Evolutionary conservation across 306 rosid species (phyloP), one percentile per base, ranked within the genome.

Genomic region (Sophora flavescens): DNA sequence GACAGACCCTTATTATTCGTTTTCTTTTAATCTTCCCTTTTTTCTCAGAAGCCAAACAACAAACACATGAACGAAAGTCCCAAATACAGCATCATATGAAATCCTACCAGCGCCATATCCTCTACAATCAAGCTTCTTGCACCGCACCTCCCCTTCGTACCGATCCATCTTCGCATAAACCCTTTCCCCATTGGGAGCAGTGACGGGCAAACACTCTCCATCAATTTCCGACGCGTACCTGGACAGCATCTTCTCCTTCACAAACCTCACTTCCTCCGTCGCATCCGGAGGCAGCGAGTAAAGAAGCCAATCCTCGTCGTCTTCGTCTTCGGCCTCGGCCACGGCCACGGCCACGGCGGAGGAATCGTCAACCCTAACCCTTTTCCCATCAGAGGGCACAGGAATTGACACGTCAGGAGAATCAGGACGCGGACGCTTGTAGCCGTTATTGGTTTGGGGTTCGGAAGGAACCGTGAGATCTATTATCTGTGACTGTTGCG

Each of bases 121-220:
- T 61, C 68, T 76, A 33, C 51, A 68, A 36, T 80, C 66, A 72
- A 89, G 81, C 77, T 80, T 89, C 72, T 61, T 85, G 3, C 54
- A 73, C 41, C 72, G 78, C 50, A 82, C 88, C 65, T 86, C 90
- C 79, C 77, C 87, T 57, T 50, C 87, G 38, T 30, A 74, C 79
- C 86, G 82, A 61, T 77, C 72, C 30, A 92, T 68, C 87, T 89
- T 92, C 7, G 90, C 90, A 61, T 95, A 95, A 64, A 92, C 96
- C 85, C 97, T 90, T n/a, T 90, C 87, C 3, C 96, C 96, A 7
- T 79, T 74, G 6, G 97, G 98, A 28, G 97, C 98, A 11, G 97
- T 92, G 36, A 92, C 72, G 33, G 97, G 91, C 73, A 95, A 67
- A 84, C 86, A 90, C 78, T 89, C 97, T 8, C 98, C 96, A 36